A percentile compares a stretch with the other conserved stretches of the same genome.
These are phyloP conservation scores for Penicillium sp. DNA, from an alignment of 2,329 filamentous ascomycete species.

Conservation along the genomic window DNA sequence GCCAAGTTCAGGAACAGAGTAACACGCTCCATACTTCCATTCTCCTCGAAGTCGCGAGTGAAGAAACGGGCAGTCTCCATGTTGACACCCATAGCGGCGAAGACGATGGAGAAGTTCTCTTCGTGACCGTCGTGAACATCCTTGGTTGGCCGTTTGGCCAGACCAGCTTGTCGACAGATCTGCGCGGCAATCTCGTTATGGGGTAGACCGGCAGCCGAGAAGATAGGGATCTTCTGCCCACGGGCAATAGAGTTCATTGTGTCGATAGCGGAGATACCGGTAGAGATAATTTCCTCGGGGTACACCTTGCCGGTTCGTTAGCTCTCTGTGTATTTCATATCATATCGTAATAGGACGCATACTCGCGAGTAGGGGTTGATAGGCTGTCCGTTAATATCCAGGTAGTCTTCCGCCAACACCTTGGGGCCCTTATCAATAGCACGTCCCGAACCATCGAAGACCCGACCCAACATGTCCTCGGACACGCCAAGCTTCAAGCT, in stretches of 20 bases:
- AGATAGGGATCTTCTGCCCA: constrained; percentile 99
- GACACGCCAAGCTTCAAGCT: constrained; percentile 98
- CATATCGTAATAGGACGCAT: constrained; percentile 23
- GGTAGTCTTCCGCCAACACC: constrained; percentile 93
- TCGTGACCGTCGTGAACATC: constrained; percentile 94
- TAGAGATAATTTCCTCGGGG: constrained; percentile 99
- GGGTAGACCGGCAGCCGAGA: constrained; percentile 94
- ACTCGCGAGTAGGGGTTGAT: constrained; percentile 98
- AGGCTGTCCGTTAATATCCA: constrained; percentile 97
- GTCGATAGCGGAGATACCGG: constrained; percentile 97
- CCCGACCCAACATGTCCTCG: constrained; percentile 98
- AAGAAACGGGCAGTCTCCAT: constrained; percentile 99
- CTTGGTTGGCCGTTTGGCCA: constrained; percentile 85
- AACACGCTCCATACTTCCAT: constrained; percentile 94
- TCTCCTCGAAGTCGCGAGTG: constrained; percentile 97
- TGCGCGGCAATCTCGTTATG: constrained; percentile 99
- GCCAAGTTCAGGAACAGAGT: constrained; percentile 98
- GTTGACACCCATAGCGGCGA: constrained; percentile 99
- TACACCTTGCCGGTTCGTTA: constrained; percentile 64
- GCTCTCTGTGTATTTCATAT: not conserved
- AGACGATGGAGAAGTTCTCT: constrained; percentile 99
- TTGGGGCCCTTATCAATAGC: constrained; percentile 99
- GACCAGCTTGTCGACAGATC: constrained; percentile 93
- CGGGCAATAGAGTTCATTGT: constrained; percentile 98
- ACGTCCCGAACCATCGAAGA: constrained; percentile 96